Evolutionary conservation across 2,329 filamentous ascomycete species (phyloP).

Genomic region (Aspergillus persii): DNA sequence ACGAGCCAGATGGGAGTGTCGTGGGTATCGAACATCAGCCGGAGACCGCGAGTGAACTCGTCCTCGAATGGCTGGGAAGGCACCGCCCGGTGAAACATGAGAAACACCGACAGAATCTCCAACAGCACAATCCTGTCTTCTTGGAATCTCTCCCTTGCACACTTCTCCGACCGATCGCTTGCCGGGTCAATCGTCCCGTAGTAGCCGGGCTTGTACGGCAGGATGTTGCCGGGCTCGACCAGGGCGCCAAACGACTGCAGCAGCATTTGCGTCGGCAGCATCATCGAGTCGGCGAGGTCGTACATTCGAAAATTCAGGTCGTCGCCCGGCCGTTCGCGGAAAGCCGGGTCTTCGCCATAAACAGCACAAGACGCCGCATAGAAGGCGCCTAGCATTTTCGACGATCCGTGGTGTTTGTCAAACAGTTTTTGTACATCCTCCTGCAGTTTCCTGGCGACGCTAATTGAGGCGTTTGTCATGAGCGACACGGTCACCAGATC

Average conservation of each 20-base stretch:
- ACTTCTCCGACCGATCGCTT: not conserved
- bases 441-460: constrained; percentile 23
- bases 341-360: not conserved
- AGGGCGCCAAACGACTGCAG: not conserved
- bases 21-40: constrained; percentile 28
- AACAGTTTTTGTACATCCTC: constrained; percentile 18
- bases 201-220: not conserved
- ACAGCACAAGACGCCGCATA: not conserved
- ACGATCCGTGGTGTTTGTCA: not conserved
- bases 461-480: constrained; percentile 26
- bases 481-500: constrained; percentile 26
- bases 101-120: not conserved
- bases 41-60: constrained; percentile 38
- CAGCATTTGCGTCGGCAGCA: not conserved
- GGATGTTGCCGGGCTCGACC: not conserved
- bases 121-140: not conserved
- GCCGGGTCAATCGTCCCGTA: not conserved
- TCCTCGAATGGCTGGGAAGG: constrained; percentile 30
- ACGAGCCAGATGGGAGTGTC: constrained; percentile 36
- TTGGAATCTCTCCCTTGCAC: not conserved
- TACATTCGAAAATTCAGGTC: not conserved
- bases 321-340: not conserved
- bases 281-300: not conserved
- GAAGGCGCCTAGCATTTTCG: not conserved
- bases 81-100: not conserved